Conservation (phyloP, 1,284 basidiomycete species). For the Naganishia sp. region DNA sequence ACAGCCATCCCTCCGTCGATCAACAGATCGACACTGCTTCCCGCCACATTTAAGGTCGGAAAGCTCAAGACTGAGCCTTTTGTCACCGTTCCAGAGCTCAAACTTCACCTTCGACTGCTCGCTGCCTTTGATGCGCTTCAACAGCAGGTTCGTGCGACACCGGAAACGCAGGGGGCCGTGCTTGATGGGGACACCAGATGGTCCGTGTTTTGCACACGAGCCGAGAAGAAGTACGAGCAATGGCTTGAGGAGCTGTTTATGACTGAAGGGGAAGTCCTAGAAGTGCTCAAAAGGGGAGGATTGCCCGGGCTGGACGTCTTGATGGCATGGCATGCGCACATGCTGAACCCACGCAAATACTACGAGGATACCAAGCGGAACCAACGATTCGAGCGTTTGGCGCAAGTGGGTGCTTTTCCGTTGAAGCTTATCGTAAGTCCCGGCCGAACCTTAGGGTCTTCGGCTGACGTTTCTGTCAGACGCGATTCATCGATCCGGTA, state of each 20-base stretch:
- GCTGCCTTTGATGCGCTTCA: constrained; percentile 15
- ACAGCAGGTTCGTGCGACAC: not conserved
- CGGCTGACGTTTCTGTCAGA: constrained; percentile 8
- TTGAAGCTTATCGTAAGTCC: constrained; percentile 33
- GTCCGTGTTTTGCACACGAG: constrained; percentile 34
- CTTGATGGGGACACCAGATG: constrained; percentile 27
- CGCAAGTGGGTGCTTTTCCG: constrained; percentile 34
- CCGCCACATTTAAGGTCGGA: constrained; percentile 24
- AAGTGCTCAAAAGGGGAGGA: not conserved
- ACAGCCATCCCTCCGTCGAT: constrained; percentile 12
- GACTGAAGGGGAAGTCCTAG: not conserved
- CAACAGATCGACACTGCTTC: constrained; percentile 20
- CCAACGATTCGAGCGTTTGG: constrained; percentile 24
- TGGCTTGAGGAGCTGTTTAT: not conserved
- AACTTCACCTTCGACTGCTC: constrained; percentile 14
- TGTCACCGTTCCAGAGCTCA: constrained; percentile 26
- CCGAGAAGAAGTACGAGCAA: constrained; percentile 21
- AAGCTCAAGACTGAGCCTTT: constrained; percentile 17
- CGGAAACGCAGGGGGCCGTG: not conserved
- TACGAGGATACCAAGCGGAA: constrained; percentile 32
- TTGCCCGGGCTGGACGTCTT: constrained; percentile 39
- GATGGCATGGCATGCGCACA: constrained; percentile 47
- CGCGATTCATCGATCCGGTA: constrained; percentile 27
- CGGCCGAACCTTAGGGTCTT: not conserved
- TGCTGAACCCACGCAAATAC: constrained; percentile 41